Evolutionary conservation across 768 basidiomycete genomes (phyloP).

Genomic region (Tephrocybe sp.): DNA sequence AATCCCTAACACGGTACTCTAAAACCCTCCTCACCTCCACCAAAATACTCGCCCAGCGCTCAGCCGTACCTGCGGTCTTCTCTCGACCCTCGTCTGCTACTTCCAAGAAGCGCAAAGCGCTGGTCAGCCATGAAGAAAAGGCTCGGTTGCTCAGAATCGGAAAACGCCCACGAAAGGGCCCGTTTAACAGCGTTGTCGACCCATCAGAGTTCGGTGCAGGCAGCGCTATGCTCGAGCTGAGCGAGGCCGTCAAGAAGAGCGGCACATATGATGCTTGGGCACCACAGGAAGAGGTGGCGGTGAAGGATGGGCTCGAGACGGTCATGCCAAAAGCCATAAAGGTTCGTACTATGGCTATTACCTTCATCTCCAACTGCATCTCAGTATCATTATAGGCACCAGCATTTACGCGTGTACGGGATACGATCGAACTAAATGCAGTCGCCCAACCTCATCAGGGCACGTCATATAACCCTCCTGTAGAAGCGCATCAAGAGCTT

Average conservation of each 20-base stretch:
- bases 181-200: conserved; percentile 71
- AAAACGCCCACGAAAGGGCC: conserved; percentile 68
- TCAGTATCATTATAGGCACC: conserved; percentile 55
- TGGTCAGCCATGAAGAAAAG: conserved; percentile 68
- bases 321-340: conserved; percentile 49
- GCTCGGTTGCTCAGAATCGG: conserved; percentile 74
- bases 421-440: conserved; percentile 62
- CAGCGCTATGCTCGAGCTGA: conserved; percentile 61
- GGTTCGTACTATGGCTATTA: conserved; percentile 34
- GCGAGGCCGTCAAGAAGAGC: conserved; percentile 66
- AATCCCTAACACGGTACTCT: too few species aligned
- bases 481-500: conserved; percentile 69
- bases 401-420: conserved; percentile 41
- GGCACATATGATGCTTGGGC: conserved; percentile 71
- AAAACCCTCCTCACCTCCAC: conserved; percentile 69
- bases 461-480: conserved; percentile 87
- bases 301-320: conserved; percentile 40
- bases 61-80: conserved; percentile 81
- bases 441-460: conserved; percentile 76
- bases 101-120: conserved; percentile 41
- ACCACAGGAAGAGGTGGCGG: conserved; percentile 28
- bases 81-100: conserved; percentile 46
- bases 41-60: conserved; percentile 82
- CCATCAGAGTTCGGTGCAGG: conserved; percentile 67
- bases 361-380: too few species aligned